Evolutionary conservation across 495 filamentous ascomycete genomes (phyloP).

Genomic region (Penicillium alfredii): DNA sequence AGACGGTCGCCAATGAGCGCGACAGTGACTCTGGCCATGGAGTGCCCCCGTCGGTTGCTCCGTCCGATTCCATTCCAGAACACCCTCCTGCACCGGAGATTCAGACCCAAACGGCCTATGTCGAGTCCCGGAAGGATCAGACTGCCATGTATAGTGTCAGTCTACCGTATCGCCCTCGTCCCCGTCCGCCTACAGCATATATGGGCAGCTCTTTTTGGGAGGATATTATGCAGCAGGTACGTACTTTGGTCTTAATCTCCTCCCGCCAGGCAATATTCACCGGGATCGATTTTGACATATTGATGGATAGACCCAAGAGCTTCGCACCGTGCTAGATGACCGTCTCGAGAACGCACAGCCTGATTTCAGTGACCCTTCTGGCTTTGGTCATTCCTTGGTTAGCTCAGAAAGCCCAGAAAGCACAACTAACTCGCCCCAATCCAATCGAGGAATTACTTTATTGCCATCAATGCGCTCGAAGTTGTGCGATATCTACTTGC

Average conservation of each 20-base stretch:
- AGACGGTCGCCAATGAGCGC: slow-evolving; percentile 13
- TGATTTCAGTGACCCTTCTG: slow-evolving; percentile 5
- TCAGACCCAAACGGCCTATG: slow-evolving; percentile 5
- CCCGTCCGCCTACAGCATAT: slow-evolving; percentile 14
- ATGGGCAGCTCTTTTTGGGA: slow-evolving; percentile 30
- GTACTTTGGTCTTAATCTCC: slow-evolving; percentile 2
- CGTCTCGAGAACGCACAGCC: slow-evolving; percentile 15
- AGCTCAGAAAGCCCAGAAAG: slow-evolving; percentile 20
- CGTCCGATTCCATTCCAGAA: neutral
- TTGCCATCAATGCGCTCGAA: slow-evolving; percentile 8
- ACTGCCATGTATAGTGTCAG: neutral
- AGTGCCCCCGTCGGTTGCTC: neutral
- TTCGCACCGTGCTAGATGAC: slow-evolving; percentile 20
- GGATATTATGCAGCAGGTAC: slow-evolving; percentile 29
- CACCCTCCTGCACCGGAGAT: neutral
- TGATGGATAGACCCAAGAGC: slow-evolving; percentile 13
- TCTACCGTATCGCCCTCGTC: slow-evolving; percentile 12
- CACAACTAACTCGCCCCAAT: slow-evolving; percentile 6
- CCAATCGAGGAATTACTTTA: slow-evolving; percentile 4
- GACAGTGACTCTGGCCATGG: slow-evolving; percentile 1
- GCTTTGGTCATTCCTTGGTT: slow-evolving; percentile 11
- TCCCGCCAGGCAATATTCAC: too few relatives aligned
- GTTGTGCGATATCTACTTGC: slow-evolving; percentile 29
- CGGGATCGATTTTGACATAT: too few relatives aligned
- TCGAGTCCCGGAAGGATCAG: slow-evolving; percentile 8